Percentiles rank a stretch among this genome's conserved stretches.
phyloP scores from a whole-genome alignment of 2,329 filamentous ascomycete species.

The Alternaria dauci region DNA sequence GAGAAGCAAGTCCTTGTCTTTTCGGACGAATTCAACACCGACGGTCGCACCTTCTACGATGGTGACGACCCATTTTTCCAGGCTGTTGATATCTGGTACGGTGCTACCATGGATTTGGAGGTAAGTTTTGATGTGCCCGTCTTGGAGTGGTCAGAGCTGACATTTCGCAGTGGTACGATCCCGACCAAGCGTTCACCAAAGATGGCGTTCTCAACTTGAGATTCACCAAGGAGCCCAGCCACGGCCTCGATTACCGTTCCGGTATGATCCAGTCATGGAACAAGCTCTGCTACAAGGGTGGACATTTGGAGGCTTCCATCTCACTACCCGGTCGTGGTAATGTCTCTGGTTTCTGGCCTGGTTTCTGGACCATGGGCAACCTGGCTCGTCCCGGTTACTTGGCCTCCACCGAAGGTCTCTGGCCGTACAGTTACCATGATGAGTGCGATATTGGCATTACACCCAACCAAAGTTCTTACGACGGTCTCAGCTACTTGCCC shows the following conservation, averaged over 20 bases:
- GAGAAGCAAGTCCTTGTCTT: constrained; percentile 72
- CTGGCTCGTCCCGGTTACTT: constrained; percentile 73
- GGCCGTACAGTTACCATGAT: constrained; percentile 77
- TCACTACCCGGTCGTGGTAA: constrained; percentile 73
- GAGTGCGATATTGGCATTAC: constrained; percentile 75
- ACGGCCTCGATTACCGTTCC: constrained; percentile 71
- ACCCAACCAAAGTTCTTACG: constrained; percentile 72
- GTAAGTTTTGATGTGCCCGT: constrained; percentile 46
- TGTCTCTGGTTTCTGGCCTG: constrained; percentile 75
- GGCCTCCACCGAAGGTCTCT: constrained; percentile 74
- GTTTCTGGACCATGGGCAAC: constrained; percentile 80
- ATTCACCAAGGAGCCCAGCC: constrained; percentile 71
- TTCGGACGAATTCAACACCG: constrained; percentile 75
- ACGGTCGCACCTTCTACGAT: constrained; percentile 74
- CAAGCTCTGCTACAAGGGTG: constrained; percentile 75
- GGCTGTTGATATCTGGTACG: constrained; percentile 75
- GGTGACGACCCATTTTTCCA: constrained; percentile 75
- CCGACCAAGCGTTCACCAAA: constrained; percentile 69
- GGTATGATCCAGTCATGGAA: constrained; percentile 82
- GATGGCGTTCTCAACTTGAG: constrained; percentile 70
- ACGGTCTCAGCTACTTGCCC: constrained; percentile 72
- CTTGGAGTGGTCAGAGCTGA: constrained; percentile 13
- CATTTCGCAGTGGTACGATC: constrained; percentile 69
- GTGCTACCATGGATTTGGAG: constrained; percentile 74
- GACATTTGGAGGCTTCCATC: constrained; percentile 73